Evolutionary conservation across 192 early-diverging fungal species (phyloP), one percentile per base, ranked within the genome.

Genomic region (Entomortierella beljakovae): DNA sequence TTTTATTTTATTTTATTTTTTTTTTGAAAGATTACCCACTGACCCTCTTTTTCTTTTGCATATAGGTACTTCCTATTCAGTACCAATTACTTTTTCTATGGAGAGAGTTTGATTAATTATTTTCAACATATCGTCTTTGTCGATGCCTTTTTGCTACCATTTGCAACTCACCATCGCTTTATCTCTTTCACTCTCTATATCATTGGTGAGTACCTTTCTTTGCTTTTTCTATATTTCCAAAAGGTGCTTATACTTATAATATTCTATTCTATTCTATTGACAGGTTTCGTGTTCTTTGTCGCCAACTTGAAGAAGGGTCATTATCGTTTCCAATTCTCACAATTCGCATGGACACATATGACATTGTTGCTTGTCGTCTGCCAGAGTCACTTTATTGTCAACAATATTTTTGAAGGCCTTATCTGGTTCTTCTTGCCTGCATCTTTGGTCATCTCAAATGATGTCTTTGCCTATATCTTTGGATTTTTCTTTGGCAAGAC

Each of bases 261-360:
- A 22, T 29, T n/a, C 32, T 51, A 8, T 18, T 22, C 60, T 0
- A 54, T 11, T 3, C 11, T 5, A 16, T 28, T 51, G 31, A 43
- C 60, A 89, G 88, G 88, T 7, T 92, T 99, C 52, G 94, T 99
- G 28, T 90, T 96, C 76, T 99, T 99, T 88, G 95, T 99, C 7
- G 80, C 93, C 59, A 97, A 94, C 68, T 84, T 99, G 62, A 93
- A 93, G 81, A 97, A 96, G 83, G 94, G 94, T 11, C 89, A 92
- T 75, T 99, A 99, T 84, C 88, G 92, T 66, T 95, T 95, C 87
- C 97, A 99, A 85, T 94, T 99, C 84, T 85, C 90, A 7, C 96
- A 97, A 80, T 99, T 99, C 76, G 94, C 91, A 29, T 97, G 95
- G 96, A 99, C 96, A 16, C 97, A 99, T 80, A 97, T 99, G 96